Base-by-base conservation (phyloP, 345 rosid species). In the Jatropha curcas region DNA sequence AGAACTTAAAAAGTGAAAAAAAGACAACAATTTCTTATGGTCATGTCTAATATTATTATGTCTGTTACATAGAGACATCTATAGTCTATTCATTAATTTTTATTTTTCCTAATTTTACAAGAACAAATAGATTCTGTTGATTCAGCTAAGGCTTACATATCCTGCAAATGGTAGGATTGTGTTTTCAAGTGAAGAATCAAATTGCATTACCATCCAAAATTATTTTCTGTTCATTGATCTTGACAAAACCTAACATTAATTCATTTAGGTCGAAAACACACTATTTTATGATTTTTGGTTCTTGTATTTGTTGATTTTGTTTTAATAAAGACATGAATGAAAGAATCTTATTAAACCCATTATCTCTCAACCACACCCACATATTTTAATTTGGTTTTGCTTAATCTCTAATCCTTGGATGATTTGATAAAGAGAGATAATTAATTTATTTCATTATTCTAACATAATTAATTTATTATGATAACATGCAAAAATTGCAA, bases 141-240 rank as follows among this genome's bases (percentile, higher is more conserved):
- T 27, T 8, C 60, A 5, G 41, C 41, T 37, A 6, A 39, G 43
- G 68, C 68, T 37, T 76, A 20, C 81, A 71, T 6, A 57, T 74
- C 66, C 69, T 52, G 74, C 70, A 61, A 57, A 76, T 48, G 27
- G 60, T 67, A 60, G 51, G 77, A 68, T 76, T 51, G 43, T 68
- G 71, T 28, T 70, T 37, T 20, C 74, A 65, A 41, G 24, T 30
- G 41, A 35, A 71, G 65, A 64, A 73, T 60, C 65, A 62, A 67
- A 28, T 72, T 65, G 61, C 76, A 45, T 73, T 58, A n/a, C 62
- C 70, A 19, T 72, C 78, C 80, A 68, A 78, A 59, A 22, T 57
- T 43, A 67, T 28, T 24, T 66, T 43, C 68, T 80, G 74, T 78
- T 74, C 78, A 77, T 69, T 72, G 84, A 80, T 80, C 69, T 68